phyloP scores from a whole-genome alignment of 129 eudicot genomes.

The Mikania micrantha region DNA sequence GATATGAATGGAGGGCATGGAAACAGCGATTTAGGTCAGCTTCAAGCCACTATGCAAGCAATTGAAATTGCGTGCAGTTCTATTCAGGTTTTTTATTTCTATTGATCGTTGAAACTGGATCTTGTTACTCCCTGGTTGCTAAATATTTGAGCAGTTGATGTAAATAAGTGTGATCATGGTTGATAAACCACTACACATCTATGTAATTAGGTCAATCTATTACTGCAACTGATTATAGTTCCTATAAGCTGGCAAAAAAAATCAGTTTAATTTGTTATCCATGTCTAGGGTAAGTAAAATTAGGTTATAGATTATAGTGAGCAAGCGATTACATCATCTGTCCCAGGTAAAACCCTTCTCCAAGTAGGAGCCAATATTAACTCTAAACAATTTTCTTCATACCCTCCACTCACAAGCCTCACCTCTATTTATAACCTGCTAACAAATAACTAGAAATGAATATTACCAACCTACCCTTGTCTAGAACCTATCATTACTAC shows the following conservation, averaged over 20 bases:
- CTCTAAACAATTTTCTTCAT: too few relatives aligned
- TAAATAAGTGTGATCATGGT: not conserved
- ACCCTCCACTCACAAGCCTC: too few relatives aligned
- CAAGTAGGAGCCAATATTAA: too few relatives aligned
- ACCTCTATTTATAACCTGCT: too few relatives aligned
- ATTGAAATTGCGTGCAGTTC: conserved; percentile 80
- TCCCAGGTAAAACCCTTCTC: too few relatives aligned
- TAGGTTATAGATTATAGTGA: too few relatives aligned
- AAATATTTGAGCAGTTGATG: not conserved
- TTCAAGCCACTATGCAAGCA: conserved; percentile 81
- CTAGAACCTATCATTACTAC: too few relatives aligned
- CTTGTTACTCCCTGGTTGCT: not conserved
- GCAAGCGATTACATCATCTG: too few relatives aligned
- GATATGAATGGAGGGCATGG: conserved; percentile 46
- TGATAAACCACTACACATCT: conserved; percentile 1
- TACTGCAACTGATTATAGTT: not conserved
- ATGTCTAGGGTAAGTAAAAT: too few relatives aligned
- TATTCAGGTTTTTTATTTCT: conserved; percentile 49
- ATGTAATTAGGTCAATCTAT: not conserved
- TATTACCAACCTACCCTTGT: too few relatives aligned
- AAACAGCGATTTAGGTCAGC: conserved; percentile 52
- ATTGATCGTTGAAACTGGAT: not conserved
- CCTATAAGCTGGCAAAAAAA: not conserved
- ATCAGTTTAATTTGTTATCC: not conserved
- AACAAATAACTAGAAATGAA: too few relatives aligned